These are phyloP conservation scores for Grosmannia penicillata DNA, from an alignment of 2,329 filamentous ascomycete genomes.

Conservation along the genomic window DNA sequence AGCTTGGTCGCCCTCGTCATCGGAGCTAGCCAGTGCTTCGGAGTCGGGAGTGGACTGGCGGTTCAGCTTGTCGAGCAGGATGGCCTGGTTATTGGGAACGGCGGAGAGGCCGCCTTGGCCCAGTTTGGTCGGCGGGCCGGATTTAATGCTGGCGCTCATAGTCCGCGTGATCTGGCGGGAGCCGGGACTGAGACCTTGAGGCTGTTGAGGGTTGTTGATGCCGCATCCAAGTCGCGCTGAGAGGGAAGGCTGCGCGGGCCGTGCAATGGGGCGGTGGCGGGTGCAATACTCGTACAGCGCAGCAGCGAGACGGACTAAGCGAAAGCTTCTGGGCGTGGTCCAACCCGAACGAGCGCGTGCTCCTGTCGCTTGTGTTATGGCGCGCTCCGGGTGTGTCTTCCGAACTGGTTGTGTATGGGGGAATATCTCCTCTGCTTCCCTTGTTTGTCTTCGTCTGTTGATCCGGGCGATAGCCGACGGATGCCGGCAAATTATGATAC, in stretches of 20 bases:
- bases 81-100: slow-evolving; percentile 44
- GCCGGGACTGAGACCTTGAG: neutral
- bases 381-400: too few relatives aligned
- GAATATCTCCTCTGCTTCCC: too few relatives aligned
- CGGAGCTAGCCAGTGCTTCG: slow-evolving; percentile 83
- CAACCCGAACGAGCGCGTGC: too few relatives aligned
- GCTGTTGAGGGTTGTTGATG: neutral
- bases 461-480: too few relatives aligned
- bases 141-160: slow-evolving; percentile 40
- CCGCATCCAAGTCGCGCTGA: slow-evolving; percentile 5
- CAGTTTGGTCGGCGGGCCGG: slow-evolving; percentile 34
- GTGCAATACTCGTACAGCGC: too few relatives aligned
- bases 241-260: neutral
- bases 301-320: too few relatives aligned
- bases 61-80: slow-evolving; percentile 61
- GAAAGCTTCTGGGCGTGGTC: too few relatives aligned
- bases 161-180: slow-evolving; percentile 12
- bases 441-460: too few relatives aligned
- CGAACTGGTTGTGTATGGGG: too few relatives aligned
- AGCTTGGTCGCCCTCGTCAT: slow-evolving; percentile 75
- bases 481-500: too few relatives aligned
- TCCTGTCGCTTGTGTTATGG: too few relatives aligned
- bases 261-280: too few relatives aligned
- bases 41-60: slow-evolving; percentile 86
- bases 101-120: slow-evolving; percentile 29